Percentiles rank a stretch among this genome's conserved stretches.
phyloP scores from a whole-genome alignment of 1,284 basidiomycete genomes.

The Athelia sp. region DNA sequence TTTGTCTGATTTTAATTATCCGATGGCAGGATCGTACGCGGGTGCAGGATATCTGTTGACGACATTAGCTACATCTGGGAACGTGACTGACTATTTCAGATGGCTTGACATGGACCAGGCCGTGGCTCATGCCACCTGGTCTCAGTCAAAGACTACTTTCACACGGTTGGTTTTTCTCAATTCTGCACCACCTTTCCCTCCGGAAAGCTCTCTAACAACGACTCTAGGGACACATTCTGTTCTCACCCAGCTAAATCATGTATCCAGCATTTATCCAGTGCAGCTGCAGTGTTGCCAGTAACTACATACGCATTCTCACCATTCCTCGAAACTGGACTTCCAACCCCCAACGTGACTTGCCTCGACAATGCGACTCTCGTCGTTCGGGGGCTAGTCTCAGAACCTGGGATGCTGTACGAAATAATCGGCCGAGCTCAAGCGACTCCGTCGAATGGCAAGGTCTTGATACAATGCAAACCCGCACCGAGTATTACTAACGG shows the following conservation, averaged over 20 bases:
- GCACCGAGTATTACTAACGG: constrained; percentile 17
- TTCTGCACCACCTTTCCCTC: background rate
- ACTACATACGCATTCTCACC: constrained; percentile 51
- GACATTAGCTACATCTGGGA: constrained; percentile 36
- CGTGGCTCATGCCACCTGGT: constrained; percentile 54
- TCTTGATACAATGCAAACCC: background rate
- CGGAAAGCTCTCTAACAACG: too few relatives aligned
- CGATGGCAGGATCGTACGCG: constrained; percentile 55
- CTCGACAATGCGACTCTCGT: constrained; percentile 50
- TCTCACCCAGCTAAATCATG: constrained; percentile 60
- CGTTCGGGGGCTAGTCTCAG: constrained; percentile 45
- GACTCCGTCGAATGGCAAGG: background rate
- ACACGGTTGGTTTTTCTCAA: constrained; percentile 33
- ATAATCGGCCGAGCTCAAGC: constrained; percentile 45
- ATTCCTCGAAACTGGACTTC: constrained; percentile 39
- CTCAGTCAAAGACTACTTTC: constrained; percentile 38
- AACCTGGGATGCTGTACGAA: constrained; percentile 67
- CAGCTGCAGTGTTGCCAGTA: constrained; percentile 23
- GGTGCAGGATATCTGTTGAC: constrained; percentile 60
- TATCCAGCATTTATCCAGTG: constrained; percentile 44
- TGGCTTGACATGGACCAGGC: constrained; percentile 69
- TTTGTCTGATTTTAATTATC: constrained; percentile 2
- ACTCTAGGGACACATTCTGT: constrained; percentile 59
- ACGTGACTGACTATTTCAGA: constrained; percentile 46
- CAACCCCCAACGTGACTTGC: constrained; percentile 57